phyloP scores from a whole-genome alignment of 768 basidiomycete genomes.

The Tylopilus vinaceipallidus region DNA sequence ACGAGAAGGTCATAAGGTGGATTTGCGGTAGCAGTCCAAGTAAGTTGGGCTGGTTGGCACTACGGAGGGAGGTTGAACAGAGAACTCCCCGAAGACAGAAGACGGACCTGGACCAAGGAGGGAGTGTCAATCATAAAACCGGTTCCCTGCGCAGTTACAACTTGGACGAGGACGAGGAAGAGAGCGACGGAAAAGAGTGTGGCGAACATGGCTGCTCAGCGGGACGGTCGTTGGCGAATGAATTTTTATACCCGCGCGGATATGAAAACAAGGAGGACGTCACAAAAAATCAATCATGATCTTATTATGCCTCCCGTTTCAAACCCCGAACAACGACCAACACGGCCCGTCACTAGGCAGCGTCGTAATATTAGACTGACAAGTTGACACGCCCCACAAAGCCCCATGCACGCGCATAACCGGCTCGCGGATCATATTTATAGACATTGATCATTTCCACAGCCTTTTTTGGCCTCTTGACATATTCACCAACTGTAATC shows the following conservation, averaged over 20 bases:
- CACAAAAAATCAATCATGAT: not conserved
- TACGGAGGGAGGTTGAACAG: slow-evolving; percentile 25
- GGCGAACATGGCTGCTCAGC: slow-evolving; percentile 58
- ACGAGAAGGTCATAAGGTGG: slow-evolving; percentile 60
- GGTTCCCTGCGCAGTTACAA: slow-evolving; percentile 43
- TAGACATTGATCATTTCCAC: too few species aligned
- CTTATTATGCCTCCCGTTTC: slow-evolving; percentile 15
- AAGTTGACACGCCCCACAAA: too few species aligned
- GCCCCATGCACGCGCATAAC: not conserved
- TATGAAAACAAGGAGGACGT: slow-evolving; percentile 11
- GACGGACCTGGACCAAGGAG: slow-evolving; percentile 47
- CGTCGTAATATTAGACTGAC: too few species aligned
- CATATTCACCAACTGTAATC: too few species aligned
- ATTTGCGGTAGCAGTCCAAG: slow-evolving; percentile 44
- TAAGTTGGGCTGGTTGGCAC: slow-evolving; percentile 52
- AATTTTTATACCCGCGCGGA: slow-evolving; percentile 10
- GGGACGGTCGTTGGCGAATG: slow-evolving; percentile 3
- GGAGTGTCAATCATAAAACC: slow-evolving; percentile 55
- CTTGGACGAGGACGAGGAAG: slow-evolving; percentile 53
- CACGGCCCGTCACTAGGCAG: not conserved
- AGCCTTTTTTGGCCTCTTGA: too few species aligned
- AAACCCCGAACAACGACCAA: slow-evolving; percentile 23
- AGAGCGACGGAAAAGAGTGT: slow-evolving; percentile 75
- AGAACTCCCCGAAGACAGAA: not conserved
- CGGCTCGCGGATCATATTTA: too few species aligned